Percentiles rank a stretch among this genome's conserved stretches.
Evolutionary conservation across 345 rosid genomes (phyloP).

Genomic region (Cardiospermum halicacabum): DNA sequence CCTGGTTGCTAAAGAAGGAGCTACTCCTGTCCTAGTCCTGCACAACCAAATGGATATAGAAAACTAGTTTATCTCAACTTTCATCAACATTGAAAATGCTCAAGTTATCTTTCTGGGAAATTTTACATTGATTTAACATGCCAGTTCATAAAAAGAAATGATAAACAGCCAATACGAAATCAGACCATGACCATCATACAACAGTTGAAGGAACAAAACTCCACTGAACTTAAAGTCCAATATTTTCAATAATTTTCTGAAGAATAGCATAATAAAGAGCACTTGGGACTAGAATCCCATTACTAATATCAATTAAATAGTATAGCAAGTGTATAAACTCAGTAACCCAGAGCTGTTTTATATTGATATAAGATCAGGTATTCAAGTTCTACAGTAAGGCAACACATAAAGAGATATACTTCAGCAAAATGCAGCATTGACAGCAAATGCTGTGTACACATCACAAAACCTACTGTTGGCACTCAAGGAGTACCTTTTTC

Average conservation of each 20-base stretch:
- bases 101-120: neutral
- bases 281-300: neutral
- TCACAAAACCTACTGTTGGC: constrained; percentile 6
- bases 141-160: neutral
- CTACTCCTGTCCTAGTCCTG: constrained; percentile 60
- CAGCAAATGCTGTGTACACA: constrained; percentile 3
- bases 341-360: neutral
- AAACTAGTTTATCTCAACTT: neutral
- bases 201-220: neutral
- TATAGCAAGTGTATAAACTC: neutral
- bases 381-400: constrained; percentile 6
- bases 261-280: neutral
- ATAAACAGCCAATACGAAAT: neutral
- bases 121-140: neutral
- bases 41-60: constrained; percentile 8
- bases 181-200: neutral
- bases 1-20: constrained; percentile 69
- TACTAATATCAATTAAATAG: neutral
- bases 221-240: neutral
- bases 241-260: neutral
- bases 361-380: neutral
- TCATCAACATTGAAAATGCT: neutral
- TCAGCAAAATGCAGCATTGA: neutral
- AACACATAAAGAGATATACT: constrained; percentile 11
- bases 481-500: constrained; percentile 61